Conservation (phyloP, 345 rosid genomes). For the Mallotus nudiflorus region DNA sequence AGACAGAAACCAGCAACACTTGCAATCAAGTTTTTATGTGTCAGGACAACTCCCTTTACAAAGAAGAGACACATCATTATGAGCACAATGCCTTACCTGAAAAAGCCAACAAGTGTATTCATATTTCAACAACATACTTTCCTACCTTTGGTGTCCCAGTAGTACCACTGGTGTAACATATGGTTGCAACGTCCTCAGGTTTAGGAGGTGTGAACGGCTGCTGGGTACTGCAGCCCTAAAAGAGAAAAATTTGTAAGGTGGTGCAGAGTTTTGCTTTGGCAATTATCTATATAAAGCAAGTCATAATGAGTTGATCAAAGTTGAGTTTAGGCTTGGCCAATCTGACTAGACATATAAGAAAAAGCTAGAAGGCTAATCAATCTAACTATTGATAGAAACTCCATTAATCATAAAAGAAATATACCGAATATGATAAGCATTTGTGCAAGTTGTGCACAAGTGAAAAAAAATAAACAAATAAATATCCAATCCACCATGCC, state of each 20-base stretch:
- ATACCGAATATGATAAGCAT: background rate
- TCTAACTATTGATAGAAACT: background rate
- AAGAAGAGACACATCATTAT: conserved; percentile 16
- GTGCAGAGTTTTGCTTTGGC: conserved; percentile 16
- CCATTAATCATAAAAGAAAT: background rate
- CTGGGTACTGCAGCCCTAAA: conserved; percentile 42
- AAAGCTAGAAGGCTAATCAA: background rate
- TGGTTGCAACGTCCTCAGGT: conserved; percentile 34
- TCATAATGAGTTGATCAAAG: conserved; percentile 2
- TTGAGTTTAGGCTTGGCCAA: conserved; percentile 2
- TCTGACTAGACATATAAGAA: background rate
- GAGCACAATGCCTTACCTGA: conserved; percentile 11
- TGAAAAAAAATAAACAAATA: too few relatives aligned
- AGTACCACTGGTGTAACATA: conserved; percentile 41
- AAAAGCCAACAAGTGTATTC: conserved; percentile 18
- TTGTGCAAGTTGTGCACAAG: too few relatives aligned
- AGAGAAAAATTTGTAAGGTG: conserved; percentile 13
- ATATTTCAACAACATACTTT: background rate
- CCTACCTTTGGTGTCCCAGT: conserved; percentile 39
- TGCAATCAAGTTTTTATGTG: conserved; percentile 30
- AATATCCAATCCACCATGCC: background rate
- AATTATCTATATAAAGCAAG: background rate
- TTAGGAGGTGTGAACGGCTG: conserved; percentile 31
- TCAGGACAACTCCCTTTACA: conserved; percentile 36
- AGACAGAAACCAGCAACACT: conserved; percentile 22